Base-by-base conservation (phyloP, 2,329 filamentous ascomycete genomes). In the Diaporthe longicolla region DNA sequence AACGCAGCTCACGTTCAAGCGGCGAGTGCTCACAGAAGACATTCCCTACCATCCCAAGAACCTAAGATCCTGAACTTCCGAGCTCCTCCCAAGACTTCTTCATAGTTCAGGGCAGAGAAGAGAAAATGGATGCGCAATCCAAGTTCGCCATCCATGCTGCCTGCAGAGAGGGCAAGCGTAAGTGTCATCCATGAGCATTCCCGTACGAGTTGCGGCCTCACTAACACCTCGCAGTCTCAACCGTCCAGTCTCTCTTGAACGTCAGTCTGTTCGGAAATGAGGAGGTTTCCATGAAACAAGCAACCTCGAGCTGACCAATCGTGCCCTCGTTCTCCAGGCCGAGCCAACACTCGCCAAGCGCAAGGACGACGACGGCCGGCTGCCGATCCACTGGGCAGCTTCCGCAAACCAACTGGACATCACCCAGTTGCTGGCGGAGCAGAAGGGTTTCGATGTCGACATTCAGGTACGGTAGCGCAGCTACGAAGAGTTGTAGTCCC, bases 361-460 rank as follows among this genome's bases (percentile, higher is more conserved):
- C 73, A 91, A 92, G 79, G 97, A 99, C 80, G 93, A 94, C 65
- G 97, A 99, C 82, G 94, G 95, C 21, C 94, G 97, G 58, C 90
- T 98, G 50, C 93, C 97, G 3, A 91, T 98, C 73, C 97, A 99
- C 87, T 99, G 97, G 97, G 96, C 97, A 0, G 91, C 92, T 2
- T 97, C 95, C 29, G 93, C 94, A 82, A 97, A 97, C 81, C 92
- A 91, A 77, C 84, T 93, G 9, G 89, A 92, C 32, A 95, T 98
- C 74, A 91, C 94, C 24, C 87, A 93, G 66, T 82, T 96, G 26
- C 87, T 98, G 5, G 88, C 93, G 2, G 88, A 93, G 72, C 87
- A 88, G 75, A 92, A 92, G 79, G 87, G 88, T 74, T 98, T 98
- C 80, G 95, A 98, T 81, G 90, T 94, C 0, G 95, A 98, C 82